phyloP scores from a whole-genome alignment of 1,284 basidiomycete species.

The Ganoderma lingzhi region DNA sequence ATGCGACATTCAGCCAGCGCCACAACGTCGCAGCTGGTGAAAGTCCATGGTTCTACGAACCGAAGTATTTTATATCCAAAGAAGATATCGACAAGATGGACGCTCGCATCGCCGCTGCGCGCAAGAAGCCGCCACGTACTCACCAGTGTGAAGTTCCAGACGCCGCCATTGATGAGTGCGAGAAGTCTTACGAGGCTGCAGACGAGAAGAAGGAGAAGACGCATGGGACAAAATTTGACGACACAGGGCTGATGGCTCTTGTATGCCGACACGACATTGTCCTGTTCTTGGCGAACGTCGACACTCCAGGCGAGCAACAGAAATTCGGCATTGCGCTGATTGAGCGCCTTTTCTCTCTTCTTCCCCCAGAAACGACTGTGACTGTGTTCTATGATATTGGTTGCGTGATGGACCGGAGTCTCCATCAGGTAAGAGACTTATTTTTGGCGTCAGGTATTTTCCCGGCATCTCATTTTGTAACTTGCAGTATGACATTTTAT shows the following conservation, averaged over 20 bases:
- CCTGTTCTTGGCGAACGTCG: constrained; percentile 48
- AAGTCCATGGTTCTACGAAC: constrained; percentile 6
- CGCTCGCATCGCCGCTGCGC: constrained; percentile 29
- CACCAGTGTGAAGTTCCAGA: constrained; percentile 35
- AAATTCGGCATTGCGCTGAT: constrained; percentile 47
- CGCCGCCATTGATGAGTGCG: constrained; percentile 45
- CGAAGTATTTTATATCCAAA: constrained; percentile 40
- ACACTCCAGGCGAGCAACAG: constrained; percentile 51
- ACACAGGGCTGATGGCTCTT: no score
- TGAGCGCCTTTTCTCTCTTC: constrained; percentile 37
- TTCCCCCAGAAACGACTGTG: constrained; percentile 44
- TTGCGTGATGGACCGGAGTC: constrained; percentile 47
- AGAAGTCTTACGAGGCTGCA: constrained; percentile 43
- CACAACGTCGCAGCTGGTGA: constrained; percentile 10
- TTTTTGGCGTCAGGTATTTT: no score
- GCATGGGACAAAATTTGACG: no score
- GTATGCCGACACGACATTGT: constrained; percentile 30
- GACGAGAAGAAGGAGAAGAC: constrained; percentile 41
- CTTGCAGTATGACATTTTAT: constrained; percentile 46
- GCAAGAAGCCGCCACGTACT: constrained; percentile 31
- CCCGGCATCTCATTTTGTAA: neutral
- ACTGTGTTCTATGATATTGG: constrained; percentile 48
- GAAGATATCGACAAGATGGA: constrained; percentile 40
- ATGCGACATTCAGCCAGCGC: constrained; percentile 11
- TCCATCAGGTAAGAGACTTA: constrained; percentile 42